A percentile compares a stretch with the other conserved stretches of the same genome.
These are phyloP conservation scores for Yarrowia deformans DNA, from an alignment of 805 yeast genomes.

Conservation along the genomic window DNA sequence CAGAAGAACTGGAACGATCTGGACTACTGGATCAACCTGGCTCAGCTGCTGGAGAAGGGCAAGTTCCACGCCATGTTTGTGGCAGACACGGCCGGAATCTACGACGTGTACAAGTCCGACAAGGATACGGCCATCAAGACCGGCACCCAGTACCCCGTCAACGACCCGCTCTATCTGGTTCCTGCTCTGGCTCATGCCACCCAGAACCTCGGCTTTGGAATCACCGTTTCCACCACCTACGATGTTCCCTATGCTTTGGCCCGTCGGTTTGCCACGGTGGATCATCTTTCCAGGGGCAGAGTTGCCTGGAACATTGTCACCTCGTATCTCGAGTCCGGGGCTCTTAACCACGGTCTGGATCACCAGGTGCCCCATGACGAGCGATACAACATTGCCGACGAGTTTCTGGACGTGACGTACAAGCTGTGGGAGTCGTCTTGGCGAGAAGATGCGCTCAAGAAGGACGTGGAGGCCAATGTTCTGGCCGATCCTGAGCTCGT, in stretches of 20 bases:
- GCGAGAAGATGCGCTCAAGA: conserved; percentile 55
- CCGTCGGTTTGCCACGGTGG: conserved; percentile 56
- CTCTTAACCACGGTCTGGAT: conserved; percentile 53
- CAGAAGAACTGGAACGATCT: conserved; percentile 48
- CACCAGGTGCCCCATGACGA: conserved; percentile 53
- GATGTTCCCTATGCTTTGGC: conserved; percentile 56
- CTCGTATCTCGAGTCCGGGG: conserved; percentile 55
- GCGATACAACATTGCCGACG: conserved; percentile 55
- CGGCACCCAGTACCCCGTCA: conserved; percentile 52
- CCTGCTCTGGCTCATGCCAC: conserved; percentile 57
- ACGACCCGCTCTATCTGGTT: conserved; percentile 54
- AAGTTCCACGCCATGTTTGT: conserved; percentile 53
- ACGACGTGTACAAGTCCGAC: conserved; percentile 53
- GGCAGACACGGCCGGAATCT: conserved; percentile 54
- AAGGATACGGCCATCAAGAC: conserved; percentile 50
- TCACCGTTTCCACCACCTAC: conserved; percentile 56
- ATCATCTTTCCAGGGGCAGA: conserved; percentile 55
- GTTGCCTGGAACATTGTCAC: conserved; percentile 60
- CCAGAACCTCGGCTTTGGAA: conserved; percentile 53
- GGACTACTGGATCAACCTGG: conserved; percentile 54
- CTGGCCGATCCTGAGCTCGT: conserved; percentile 52
- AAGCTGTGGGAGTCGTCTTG: conserved; percentile 56
- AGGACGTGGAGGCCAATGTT: conserved; percentile 45
- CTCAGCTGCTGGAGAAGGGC: conserved; percentile 52
- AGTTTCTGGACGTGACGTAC: conserved; percentile 54